Evolutionary conservation across 768 basidiomycete genomes (phyloP).

Genomic region (Mycena amicta): DNA sequence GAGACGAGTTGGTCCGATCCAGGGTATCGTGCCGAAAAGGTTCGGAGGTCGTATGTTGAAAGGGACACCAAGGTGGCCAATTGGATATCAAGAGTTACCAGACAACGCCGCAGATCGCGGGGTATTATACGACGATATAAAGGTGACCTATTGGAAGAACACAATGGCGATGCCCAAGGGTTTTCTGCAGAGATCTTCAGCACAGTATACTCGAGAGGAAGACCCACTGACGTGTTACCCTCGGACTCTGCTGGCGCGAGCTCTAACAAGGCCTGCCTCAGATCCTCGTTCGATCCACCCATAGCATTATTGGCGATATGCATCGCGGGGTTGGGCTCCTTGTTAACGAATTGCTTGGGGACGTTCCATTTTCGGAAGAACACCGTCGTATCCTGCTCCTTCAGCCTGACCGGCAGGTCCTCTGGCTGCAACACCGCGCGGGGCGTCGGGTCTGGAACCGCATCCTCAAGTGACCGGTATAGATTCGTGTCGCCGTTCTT

Average conservation of each 20-base stretch:
- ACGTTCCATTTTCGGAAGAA: conserved; percentile 32
- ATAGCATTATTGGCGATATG: conserved; percentile 44
- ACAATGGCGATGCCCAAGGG: conserved; percentile 9
- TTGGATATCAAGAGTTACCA: no score
- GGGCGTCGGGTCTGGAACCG: conserved; percentile 8
- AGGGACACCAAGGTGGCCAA: no score
- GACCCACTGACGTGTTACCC: conserved; percentile 28
- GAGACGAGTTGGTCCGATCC: no score
- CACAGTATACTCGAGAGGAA: neutral
- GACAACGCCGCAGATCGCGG: no score
- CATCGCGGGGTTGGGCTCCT: conserved; percentile 35
- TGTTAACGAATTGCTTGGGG: conserved; percentile 31
- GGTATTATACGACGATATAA: no score
- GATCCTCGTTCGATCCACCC: conserved; percentile 38
- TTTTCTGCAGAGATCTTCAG: conserved; percentile 7
- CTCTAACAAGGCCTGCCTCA: conserved; percentile 32
- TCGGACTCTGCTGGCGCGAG: conserved; percentile 33
- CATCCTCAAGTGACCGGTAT: neutral
- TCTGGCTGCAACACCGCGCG: conserved; percentile 12
- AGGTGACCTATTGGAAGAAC: conserved; percentile 11
- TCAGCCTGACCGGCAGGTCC: conserved; percentile 17
- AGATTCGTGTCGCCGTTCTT: conserved; percentile 14
- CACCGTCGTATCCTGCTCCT: conserved; percentile 25
- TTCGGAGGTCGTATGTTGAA: no score
- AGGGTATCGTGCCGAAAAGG: no score